Evolutionary conservation across 2,329 filamentous ascomycete species (phyloP).

Genomic region (Talaromyces marneffei): DNA sequence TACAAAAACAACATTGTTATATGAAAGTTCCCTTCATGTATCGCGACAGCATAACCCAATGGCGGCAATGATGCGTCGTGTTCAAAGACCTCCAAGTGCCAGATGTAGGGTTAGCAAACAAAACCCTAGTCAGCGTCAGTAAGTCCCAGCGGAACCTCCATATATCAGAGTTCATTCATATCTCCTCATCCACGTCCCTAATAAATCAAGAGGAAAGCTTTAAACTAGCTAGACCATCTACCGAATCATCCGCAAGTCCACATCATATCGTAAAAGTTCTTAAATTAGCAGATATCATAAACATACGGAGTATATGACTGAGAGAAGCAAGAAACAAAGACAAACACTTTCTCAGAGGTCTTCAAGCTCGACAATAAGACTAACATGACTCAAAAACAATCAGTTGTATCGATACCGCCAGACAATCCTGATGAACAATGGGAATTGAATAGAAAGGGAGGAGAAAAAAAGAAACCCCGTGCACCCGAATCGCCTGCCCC

Average conservation of each 20-base stretch:
- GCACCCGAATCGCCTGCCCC: constrained; percentile 13
- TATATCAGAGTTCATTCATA: too few species aligned
- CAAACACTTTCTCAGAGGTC: background rate
- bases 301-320: background rate
- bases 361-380: background rate
- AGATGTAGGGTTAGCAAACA: too few species aligned
- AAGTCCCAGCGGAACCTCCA: too few species aligned
- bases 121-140: too few species aligned
- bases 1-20: too few species aligned
- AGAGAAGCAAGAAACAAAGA: background rate
- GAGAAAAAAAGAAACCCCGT: background rate
- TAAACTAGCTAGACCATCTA: background rate
- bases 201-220: background rate
- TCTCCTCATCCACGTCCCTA: too few species aligned
- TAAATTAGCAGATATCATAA: background rate
- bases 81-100: too few species aligned
- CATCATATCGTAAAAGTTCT: background rate
- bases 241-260: background rate
- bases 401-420: background rate
- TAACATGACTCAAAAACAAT: background rate
- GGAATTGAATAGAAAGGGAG: background rate
- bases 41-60: too few species aligned
- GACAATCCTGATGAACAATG: background rate
- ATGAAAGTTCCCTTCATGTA: too few species aligned
- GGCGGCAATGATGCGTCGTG: too few species aligned